Evolutionary conservation across 306 rosid species (phyloP).

Genomic region (Dicorynia guianensis): DNA sequence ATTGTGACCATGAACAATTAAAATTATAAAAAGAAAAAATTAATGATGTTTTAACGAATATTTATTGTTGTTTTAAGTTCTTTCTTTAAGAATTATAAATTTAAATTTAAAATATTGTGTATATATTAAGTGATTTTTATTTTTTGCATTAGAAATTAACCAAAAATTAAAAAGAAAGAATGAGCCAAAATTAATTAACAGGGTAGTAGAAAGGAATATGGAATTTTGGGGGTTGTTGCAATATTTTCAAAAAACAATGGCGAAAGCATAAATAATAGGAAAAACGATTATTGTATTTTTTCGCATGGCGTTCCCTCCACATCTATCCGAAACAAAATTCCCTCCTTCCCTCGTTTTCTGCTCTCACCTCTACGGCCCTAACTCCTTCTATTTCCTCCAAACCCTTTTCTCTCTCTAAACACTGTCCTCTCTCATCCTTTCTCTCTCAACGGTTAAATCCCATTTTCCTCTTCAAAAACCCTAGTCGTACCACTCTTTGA

Average conservation of each 20-base stretch:
- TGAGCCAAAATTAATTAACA: too few relatives aligned
- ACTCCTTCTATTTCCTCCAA: constrained; percentile 42
- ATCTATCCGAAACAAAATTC: constrained; percentile 96
- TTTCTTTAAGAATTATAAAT: too few relatives aligned
- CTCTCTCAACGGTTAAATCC: not conserved
- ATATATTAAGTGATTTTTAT: too few relatives aligned
- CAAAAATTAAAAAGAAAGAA: too few relatives aligned
- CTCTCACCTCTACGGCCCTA: constrained; percentile 47
- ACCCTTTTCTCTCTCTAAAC: constrained; percentile 52
- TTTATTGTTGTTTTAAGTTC: too few relatives aligned
- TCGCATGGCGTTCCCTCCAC: constrained; percentile 92
- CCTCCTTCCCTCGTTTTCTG: constrained; percentile 99
- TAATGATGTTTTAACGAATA: too few relatives aligned
- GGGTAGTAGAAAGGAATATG: too few relatives aligned
- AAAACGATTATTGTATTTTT: constrained; percentile 8
- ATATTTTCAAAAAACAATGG: not conserved
- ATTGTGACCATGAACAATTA: too few relatives aligned
- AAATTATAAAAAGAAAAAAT: too few relatives aligned
- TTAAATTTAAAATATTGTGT: too few relatives aligned
- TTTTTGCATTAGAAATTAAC: too few relatives aligned
- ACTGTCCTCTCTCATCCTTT: constrained; percentile 21
- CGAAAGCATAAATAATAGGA: not conserved
- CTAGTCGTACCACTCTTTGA: not conserved
- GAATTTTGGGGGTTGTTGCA: too few relatives aligned
- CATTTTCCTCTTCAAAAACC: not conserved